Percentiles rank a stretch among this genome's conserved stretches.
Evolutionary conservation across 129 eudicot species (phyloP).

Genomic region (Chrysanthemum makinoi): DNA sequence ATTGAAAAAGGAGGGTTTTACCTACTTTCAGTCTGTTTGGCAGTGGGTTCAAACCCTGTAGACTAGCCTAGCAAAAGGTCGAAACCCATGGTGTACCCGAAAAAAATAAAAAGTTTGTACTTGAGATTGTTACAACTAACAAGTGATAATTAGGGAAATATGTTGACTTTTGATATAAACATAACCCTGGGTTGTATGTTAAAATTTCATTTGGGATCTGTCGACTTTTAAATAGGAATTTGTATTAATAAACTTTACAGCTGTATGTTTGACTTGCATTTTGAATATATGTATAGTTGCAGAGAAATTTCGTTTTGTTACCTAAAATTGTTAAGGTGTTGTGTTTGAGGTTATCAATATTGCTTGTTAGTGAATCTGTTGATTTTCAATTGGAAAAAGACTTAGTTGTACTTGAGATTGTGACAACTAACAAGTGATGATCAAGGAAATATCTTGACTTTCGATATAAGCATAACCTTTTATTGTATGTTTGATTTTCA

Average conservation of each 20-base stretch:
- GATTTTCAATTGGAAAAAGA: background rate
- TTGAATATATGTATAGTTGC: background rate
- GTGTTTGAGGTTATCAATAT: background rate
- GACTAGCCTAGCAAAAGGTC: no score
- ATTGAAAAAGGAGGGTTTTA: no score
- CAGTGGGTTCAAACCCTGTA: no score
- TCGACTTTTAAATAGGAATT: no score
- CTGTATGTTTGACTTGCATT: constrained; percentile 4
- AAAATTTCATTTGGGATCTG: no score
- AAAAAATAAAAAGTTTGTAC: no score
- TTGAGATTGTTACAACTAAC: background rate
- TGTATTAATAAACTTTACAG: no score
- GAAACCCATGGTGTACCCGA: no score
- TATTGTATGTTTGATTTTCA: constrained; percentile 14
- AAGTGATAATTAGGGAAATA: background rate
- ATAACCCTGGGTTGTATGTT: no score
- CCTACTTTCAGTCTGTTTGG: no score
- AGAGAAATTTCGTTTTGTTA: background rate
- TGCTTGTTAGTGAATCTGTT: background rate
- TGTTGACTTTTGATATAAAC: constrained; percentile 3
- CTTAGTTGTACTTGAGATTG: background rate
- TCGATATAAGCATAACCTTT: constrained; percentile 1
- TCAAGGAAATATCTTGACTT: background rate
- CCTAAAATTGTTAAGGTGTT: background rate
- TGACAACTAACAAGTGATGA: background rate